A percentile compares a stretch with the other conserved stretches of the same genome.
These are phyloP conservation scores for Amanita thiersii DNA, from an alignment of 768 basidiomycete genomes.

Conservation along the genomic window DNA sequence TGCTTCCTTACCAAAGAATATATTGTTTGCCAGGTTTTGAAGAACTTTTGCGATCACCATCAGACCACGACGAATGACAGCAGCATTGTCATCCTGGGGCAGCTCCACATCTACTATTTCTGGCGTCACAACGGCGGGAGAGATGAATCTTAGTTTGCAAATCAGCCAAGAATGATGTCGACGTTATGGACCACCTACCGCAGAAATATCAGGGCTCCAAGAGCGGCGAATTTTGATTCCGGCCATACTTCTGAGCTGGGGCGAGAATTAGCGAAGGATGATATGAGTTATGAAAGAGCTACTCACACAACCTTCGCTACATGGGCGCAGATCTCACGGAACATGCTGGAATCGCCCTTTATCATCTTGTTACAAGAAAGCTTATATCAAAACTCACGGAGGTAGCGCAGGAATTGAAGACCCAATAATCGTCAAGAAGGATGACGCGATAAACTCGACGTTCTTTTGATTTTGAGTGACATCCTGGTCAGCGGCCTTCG, in stretches of 20 bases:
- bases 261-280: background rate
- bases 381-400: constrained; percentile 40
- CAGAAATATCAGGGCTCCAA: constrained; percentile 89
- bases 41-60: constrained; percentile 88
- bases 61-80: constrained; percentile 63
- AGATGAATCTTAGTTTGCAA: constrained; percentile 81
- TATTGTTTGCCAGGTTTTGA: constrained; percentile 91
- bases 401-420: constrained; percentile 66
- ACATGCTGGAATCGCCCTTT: constrained; percentile 48
- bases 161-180: background rate
- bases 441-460: constrained; percentile 64
- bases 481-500: constrained; percentile 48
- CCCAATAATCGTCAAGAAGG: constrained; percentile 68
- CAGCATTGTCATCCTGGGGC: constrained; percentile 45
- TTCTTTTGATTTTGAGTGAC: constrained; percentile 60
- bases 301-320: constrained; percentile 73
- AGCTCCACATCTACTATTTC: constrained; percentile 79
- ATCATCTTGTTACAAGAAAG: constrained; percentile 8
- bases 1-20: constrained; percentile 86
- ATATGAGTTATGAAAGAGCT: too few relatives aligned
- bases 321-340: constrained; percentile 81
- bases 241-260: constrained; percentile 62
- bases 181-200: constrained; percentile 48
- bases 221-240: constrained; percentile 70
- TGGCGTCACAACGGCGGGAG: constrained; percentile 83